Conservation (phyloP, 352 stramenopile genomes). For the Globisporangium radiosum region DNA sequence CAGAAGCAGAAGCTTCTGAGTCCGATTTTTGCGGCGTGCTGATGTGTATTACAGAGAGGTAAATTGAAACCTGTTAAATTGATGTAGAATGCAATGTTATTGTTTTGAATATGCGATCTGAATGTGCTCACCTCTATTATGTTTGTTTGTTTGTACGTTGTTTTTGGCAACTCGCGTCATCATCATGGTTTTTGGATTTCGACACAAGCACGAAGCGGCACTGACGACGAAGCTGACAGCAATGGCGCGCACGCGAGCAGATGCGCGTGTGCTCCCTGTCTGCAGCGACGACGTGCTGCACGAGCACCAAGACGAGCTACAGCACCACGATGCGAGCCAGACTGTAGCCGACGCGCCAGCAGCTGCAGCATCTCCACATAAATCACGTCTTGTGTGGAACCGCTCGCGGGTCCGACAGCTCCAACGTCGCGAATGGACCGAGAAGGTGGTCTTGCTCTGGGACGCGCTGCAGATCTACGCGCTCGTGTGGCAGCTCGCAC, state of each 20-base stretch:
- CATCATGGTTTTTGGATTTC: neutral
- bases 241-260: neutral
- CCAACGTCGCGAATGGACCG: conserved; percentile 44
- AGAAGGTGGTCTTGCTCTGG: conserved; percentile 37
- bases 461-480: conserved; percentile 57
- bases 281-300: neutral
- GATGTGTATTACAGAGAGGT: too few species aligned
- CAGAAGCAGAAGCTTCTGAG: too few species aligned
- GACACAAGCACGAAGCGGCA: neutral
- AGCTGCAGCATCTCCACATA: neutral
- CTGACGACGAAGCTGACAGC: too few species aligned
- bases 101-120: too few species aligned
- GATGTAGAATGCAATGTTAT: too few species aligned
- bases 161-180: neutral
- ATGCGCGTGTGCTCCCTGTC: neutral
- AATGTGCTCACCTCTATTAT: too few species aligned
- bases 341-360: neutral
- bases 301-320: neutral
- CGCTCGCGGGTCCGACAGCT: conserved; percentile 16
- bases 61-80: too few species aligned
- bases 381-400: neutral
- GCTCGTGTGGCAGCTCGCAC: conserved; percentile 73
- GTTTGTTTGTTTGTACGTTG: neutral
- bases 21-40: too few species aligned
- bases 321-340: neutral